These are phyloP conservation scores for Metschnikowia matae DNA, from an alignment of 805 yeast species.

Conservation along the genomic window DNA sequence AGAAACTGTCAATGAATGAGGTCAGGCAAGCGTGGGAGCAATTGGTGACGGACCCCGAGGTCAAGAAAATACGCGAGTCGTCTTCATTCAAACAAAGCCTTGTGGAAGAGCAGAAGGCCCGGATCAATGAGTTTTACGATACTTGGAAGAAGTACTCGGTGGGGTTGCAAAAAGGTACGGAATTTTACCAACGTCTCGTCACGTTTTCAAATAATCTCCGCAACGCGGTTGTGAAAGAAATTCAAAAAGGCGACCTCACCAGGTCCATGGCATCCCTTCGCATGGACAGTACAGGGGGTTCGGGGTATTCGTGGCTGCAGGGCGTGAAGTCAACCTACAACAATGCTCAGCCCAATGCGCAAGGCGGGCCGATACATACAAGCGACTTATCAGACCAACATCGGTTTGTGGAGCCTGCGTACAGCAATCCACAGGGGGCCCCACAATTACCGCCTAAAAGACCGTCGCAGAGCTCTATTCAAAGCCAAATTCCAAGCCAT, in stretches of 20 bases:
- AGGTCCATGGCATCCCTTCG: conserved; percentile 12
- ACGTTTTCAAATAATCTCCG: conserved; percentile 28
- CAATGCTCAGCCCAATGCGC: conserved; percentile 1
- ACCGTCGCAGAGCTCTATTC: conserved; percentile 15
- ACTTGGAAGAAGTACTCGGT: conserved; percentile 53
- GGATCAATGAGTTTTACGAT: conserved; percentile 47
- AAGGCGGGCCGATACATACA: neutral
- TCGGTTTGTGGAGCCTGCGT: neutral
- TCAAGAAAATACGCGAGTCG: conserved; percentile 41
- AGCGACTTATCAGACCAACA: neutral
- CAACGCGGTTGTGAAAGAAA: conserved; percentile 19
- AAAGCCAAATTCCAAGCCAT: neutral
- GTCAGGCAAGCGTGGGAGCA: conserved; percentile 29
- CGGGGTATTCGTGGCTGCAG: neutral
- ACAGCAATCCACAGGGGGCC: neutral
- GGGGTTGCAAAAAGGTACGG: conserved; percentile 59
- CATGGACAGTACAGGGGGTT: conserved; percentile 1
- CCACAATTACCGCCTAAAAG: conserved; percentile 21
- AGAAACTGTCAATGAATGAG: conserved; percentile 43
- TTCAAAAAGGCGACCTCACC: conserved; percentile 9
- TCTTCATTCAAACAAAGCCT: conserved; percentile 36
- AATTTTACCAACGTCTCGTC: conserved; percentile 55
- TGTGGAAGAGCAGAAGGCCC: conserved; percentile 27
- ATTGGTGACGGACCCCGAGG: conserved; percentile 24
- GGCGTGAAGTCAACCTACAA: neutral